Conservation (phyloP, 1,139 yeast genomes). For the Pichia kudriavzevii region DNA sequence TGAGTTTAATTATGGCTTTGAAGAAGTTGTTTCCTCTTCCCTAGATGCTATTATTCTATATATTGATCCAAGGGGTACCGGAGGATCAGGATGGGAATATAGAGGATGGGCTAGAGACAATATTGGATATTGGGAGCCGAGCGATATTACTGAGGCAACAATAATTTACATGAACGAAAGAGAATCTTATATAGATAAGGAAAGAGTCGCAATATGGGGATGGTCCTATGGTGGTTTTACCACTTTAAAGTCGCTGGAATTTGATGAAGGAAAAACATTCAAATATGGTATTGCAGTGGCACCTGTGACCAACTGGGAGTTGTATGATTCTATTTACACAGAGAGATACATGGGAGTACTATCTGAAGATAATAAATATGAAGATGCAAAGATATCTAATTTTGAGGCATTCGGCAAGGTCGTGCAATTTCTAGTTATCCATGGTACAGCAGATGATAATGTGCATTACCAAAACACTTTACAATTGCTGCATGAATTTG, state of each 20-base stretch:
- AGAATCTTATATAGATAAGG: constrained; percentile 49
- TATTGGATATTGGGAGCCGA: constrained; percentile 83
- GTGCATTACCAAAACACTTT: constrained; percentile 88
- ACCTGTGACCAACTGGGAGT: constrained; percentile 78
- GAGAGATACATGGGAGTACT: constrained; percentile 86
- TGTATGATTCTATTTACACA: constrained; percentile 78
- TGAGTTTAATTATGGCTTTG: constrained; percentile 51
- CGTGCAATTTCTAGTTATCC: constrained; percentile 71
- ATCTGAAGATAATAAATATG: constrained; percentile 40
- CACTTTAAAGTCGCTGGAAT: constrained; percentile 69
- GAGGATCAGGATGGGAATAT: constrained; percentile 76
- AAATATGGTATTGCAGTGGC: constrained; percentile 84
- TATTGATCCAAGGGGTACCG: constrained; percentile 95
- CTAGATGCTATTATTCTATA: constrained; percentile 69
- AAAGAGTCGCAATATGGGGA: constrained; percentile 87
- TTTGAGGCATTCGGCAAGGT: constrained; percentile 40
- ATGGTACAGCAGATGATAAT: constrained; percentile 96
- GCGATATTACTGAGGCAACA: constrained; percentile 67
- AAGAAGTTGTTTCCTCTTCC: constrained; percentile 60
- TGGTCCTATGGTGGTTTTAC: constrained; percentile 88
- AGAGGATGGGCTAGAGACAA: constrained; percentile 58
- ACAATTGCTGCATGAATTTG: constrained; percentile 63
- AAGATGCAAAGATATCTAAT: constrained; percentile 37
- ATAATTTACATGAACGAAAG: constrained; percentile 49
- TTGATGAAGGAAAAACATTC: constrained; percentile 59